Percentiles rank a stretch among this genome's conserved stretches.
phyloP scores from a whole-genome alignment of 345 rosid species.

The Populus nigra region DNA sequence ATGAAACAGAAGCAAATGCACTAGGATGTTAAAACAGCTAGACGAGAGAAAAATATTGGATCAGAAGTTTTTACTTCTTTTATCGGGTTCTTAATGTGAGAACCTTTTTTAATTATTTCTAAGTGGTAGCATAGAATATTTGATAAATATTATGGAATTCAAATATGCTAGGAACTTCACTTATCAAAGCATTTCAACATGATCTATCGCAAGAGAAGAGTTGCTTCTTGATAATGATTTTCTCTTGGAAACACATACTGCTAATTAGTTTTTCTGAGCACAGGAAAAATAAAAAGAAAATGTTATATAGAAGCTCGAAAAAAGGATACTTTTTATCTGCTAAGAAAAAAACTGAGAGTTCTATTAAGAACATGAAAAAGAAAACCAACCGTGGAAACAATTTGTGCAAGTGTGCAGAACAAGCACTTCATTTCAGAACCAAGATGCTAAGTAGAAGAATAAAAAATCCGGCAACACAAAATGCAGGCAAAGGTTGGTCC shows the following conservation, averaged over 20 bases:
- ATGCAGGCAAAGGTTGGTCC: neutral
- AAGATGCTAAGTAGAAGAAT: neutral
- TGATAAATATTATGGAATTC: neutral
- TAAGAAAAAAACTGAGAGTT: neutral
- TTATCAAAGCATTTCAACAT: neutral
- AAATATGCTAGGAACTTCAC: neutral
- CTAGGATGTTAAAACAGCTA: neutral
- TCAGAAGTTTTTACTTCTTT: neutral
- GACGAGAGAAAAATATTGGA: neutral
- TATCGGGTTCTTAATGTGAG: neutral
- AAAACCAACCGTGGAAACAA: neutral
- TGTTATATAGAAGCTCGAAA: neutral
- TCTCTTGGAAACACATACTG: neutral
- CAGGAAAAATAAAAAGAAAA: neutral
- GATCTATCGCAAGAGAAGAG: neutral
- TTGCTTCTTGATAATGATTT: neutral
- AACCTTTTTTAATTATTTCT: too few relatives aligned
- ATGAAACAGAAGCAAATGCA: neutral
- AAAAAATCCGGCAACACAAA: neutral
- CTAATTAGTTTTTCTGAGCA: neutral
- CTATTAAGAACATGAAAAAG: neutral
- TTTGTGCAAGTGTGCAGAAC: neutral
- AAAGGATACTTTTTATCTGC: neutral
- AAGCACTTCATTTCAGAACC: neutral
- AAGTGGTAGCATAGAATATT: neutral